These are phyloP conservation scores for Asparagopsis taxiformis DNA, from an alignment of 31 red algal genomes.

Conservation along the genomic window DNA sequence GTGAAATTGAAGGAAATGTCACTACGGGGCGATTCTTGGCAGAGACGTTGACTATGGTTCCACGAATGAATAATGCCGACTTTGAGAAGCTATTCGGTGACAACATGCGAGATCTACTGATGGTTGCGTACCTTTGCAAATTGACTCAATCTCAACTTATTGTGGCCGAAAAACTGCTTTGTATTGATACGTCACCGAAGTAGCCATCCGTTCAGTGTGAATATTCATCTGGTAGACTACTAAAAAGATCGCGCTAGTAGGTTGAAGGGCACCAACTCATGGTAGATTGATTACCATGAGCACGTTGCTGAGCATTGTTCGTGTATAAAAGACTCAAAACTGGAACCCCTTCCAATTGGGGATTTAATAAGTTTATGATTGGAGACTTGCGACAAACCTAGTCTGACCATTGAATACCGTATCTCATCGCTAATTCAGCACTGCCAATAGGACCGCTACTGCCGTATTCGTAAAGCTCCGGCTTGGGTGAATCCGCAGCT, in stretches of 20 bases:
- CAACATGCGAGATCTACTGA: conserved; percentile 82
- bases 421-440: conserved; percentile 38
- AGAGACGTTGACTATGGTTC: conserved; percentile 84
- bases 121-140: conserved; percentile 84
- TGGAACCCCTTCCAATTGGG: too few relatives aligned
- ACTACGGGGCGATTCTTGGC: conserved; percentile 75
- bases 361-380: too few relatives aligned
- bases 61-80: conserved; percentile 53
- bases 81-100: conserved; percentile 84
- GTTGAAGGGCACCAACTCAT: too few relatives aligned
- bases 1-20: conserved; percentile 73
- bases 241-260: background rate
- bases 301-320: too few relatives aligned
- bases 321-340: too few relatives aligned
- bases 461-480: conserved; percentile 65
- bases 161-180: conserved; percentile 77
- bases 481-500: background rate
- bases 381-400: too few relatives aligned
- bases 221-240: background rate
- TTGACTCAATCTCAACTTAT: conserved; percentile 71
- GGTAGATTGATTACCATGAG: too few relatives aligned
- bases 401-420: conserved; percentile 48
- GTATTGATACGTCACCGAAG: conserved; percentile 45
- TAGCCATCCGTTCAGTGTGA: background rate
- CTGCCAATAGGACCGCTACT: conserved; percentile 34